Evolutionary conservation across 2,329 filamentous ascomycete genomes (phyloP), one percentile per base, ranked within the genome.

Genomic region (Penicillium sp.): DNA sequence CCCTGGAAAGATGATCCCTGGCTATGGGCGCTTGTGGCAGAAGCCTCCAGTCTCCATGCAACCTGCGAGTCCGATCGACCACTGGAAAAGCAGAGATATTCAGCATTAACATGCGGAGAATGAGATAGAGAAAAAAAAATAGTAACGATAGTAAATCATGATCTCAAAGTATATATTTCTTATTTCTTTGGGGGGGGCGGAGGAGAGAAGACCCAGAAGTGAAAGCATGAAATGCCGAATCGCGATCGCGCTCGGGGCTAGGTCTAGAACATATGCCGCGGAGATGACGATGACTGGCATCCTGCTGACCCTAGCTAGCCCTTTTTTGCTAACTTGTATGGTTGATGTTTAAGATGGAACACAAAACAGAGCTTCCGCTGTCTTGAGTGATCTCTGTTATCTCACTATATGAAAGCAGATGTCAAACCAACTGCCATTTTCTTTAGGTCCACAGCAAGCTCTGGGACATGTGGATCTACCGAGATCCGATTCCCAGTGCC

Each of bases 401-500:
- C 24, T 45, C 9, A 19, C n/a, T 31, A 6, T 45, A 45, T 45
- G 13, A 39, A 34, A 31, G 26, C 23, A 6, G 19, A 37, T 51
- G 47, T 49, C 54, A 54, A 56, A 21, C 42, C 42, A 48, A 54
- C 28, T 53, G 49, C 44, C 48, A 52, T 59, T 39, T 26, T 42
- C 56, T 49, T 19, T 34, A 48, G 59, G 51, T 61, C 59, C 59
- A 61, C 54, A 26, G 26, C 44, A 59, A 54, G 29, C 29, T 57
- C 45, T 57, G 59, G 52, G 31, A 58, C 56, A 50, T 55, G 61
- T 62, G 59, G 63, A 61, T 64, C 61, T 61, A 58, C 61, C 58
- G 60, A 63, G 58, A 63, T 58, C 60, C 55, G 55, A 39, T 48
- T 55, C 54, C 63, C 63, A 61, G 58, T 57, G 1, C 63, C 63